Percentiles rank a stretch among this genome's conserved stretches.
phyloP scores from a whole-genome alignment of 2,329 filamentous ascomycete species.

The Fusarium robinianum region DNA sequence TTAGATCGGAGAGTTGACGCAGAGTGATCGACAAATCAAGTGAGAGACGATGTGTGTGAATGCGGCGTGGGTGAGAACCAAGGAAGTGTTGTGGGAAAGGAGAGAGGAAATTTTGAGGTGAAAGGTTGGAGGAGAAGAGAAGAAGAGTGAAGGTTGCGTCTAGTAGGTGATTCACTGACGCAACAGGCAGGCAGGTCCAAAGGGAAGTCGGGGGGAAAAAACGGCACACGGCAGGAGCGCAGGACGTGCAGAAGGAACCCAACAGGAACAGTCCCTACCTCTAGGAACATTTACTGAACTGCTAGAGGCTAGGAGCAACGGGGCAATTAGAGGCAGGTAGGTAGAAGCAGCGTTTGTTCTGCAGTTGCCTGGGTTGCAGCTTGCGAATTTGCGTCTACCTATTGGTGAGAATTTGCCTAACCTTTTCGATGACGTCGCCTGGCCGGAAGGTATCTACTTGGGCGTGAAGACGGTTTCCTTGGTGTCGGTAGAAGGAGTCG shows the following conservation, averaged over 20 bases:
- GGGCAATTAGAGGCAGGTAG: no score
- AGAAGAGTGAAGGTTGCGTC: slow-evolving; percentile 16
- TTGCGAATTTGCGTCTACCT: no score
- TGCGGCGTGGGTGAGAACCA: slow-evolving; percentile 24
- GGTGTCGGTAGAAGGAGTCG: no score
- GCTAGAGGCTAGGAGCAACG: no score
- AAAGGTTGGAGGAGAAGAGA: slow-evolving; percentile 21
- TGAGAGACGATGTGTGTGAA: slow-evolving; percentile 38
- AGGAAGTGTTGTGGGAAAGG: slow-evolving; percentile 26
- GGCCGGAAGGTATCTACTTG: no score
- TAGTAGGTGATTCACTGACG: slow-evolving; percentile 37
- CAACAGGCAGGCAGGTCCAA: slow-evolving; percentile 28
- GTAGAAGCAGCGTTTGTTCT: no score
- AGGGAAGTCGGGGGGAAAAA: slow-evolving; percentile 16
- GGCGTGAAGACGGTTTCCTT: no score
- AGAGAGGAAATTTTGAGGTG: slow-evolving; percentile 16
- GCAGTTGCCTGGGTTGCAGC: no score
- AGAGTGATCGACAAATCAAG: slow-evolving; percentile 38
- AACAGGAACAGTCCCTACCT: slow-evolving; percentile 24
- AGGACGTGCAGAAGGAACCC: slow-evolving; percentile 19
- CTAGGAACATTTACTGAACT: no score
- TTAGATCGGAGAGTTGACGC: slow-evolving; percentile 21
- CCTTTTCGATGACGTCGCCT: no score
- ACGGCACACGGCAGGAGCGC: slow-evolving; percentile 33
- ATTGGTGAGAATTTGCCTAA: no score